Evolutionary conservation across 2,329 filamentous ascomycete genomes (phyloP).

Genomic region (Fusarium lateritium): DNA sequence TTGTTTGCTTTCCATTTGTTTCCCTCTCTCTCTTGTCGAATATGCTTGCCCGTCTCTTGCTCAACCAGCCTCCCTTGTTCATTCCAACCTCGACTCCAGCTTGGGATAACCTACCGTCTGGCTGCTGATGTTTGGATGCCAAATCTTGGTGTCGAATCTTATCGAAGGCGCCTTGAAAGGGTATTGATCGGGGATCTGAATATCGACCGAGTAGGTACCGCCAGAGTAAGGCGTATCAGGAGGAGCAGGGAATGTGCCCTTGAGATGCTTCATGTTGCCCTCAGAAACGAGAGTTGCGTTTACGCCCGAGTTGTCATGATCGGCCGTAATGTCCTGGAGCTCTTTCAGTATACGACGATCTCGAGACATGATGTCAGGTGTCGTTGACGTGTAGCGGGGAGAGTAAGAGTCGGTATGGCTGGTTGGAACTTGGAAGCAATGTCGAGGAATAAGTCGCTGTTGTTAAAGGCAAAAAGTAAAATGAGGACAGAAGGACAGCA

Average conservation of each 20-base stretch:
- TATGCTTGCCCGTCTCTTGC: not conserved
- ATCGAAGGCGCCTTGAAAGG: constrained; percentile 94
- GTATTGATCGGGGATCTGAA: constrained; percentile 89
- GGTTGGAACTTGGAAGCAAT: no score
- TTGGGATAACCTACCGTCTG: constrained; percentile 77
- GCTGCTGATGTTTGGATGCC: constrained; percentile 97
- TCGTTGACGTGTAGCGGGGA: not conserved
- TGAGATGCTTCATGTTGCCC: constrained; percentile 84
- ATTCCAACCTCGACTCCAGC: not conserved
- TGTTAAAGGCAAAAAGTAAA: not conserved
- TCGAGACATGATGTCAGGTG: constrained; percentile 60
- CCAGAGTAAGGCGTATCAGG: constrained; percentile 95
- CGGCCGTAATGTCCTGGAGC: constrained; percentile 80
- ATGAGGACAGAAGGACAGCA: constrained; percentile 5
- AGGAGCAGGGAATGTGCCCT: constrained; percentile 86
- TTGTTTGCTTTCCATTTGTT: not conserved
- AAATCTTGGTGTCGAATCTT: constrained; percentile 93
- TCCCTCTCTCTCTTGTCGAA: not conserved
- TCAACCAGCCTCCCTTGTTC: not conserved
- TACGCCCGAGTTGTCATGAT: constrained; percentile 82
- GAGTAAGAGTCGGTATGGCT: not conserved
- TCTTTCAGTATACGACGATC: constrained; percentile 80
- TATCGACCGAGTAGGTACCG: constrained; percentile 85
- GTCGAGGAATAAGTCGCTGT: not conserved
- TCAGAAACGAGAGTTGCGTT: constrained; percentile 75